Evolutionary conservation across 306 rosid species (phyloP).

Genomic region (Biancaea sappan): DNA sequence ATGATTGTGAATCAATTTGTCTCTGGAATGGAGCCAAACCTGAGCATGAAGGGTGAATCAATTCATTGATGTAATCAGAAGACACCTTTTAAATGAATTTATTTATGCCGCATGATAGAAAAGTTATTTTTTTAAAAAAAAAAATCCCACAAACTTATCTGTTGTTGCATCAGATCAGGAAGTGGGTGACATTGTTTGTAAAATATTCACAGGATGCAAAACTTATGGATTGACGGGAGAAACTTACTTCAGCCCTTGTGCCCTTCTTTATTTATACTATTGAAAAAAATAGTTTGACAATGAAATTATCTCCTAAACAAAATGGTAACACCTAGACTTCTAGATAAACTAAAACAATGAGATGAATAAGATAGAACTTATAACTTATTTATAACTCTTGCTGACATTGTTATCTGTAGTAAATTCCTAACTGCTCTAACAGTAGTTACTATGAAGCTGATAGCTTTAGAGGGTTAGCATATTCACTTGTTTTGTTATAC

Average conservation of each 20-base stretch:
- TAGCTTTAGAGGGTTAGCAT: background rate
- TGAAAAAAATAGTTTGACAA: too few relatives aligned
- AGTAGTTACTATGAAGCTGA: constrained; percentile 21
- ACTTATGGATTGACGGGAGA: too few relatives aligned
- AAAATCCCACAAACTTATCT: constrained; percentile 21
- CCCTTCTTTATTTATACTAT: too few relatives aligned
- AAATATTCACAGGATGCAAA: too few relatives aligned
- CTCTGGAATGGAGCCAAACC: background rate
- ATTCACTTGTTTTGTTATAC: background rate
- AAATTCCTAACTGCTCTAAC: background rate
- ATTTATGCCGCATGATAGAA: constrained; percentile 9
- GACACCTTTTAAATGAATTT: constrained; percentile 7
- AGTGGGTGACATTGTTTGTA: constrained; percentile 16
- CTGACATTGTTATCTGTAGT: background rate
- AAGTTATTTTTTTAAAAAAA: background rate
- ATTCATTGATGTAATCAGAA: background rate
- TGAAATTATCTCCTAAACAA: too few relatives aligned
- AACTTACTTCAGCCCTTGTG: too few relatives aligned
- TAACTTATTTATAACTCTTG: too few relatives aligned
- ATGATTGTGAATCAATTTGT: background rate
- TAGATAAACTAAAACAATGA: too few relatives aligned
- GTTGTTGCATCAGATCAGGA: constrained; percentile 10
- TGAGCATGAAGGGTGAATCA: background rate
- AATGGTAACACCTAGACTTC: too few relatives aligned
- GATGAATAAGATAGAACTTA: too few relatives aligned